A percentile compares a stretch with the other conserved stretches of the same genome.
phyloP scores from a whole-genome alignment of 495 filamentous ascomycete genomes.

The Parathielavia hyrcaniae region DNA sequence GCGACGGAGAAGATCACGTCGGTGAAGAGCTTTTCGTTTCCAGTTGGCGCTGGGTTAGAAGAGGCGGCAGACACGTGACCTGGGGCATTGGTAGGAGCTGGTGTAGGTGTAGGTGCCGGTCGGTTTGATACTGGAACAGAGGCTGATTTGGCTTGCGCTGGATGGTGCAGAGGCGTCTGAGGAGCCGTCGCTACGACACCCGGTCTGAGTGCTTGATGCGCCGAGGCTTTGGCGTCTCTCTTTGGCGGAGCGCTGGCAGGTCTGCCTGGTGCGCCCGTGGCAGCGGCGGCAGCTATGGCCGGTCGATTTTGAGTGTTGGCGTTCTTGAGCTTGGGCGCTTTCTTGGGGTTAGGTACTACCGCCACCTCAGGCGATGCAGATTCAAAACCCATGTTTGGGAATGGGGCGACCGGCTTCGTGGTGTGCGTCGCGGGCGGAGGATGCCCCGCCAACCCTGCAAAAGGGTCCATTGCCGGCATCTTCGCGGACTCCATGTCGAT shows the following conservation, averaged over 20 bases:
- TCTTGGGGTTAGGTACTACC: slow-evolving; percentile 21
- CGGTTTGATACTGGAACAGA: slow-evolving; percentile 13
- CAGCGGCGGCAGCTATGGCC: slow-evolving; percentile 13
- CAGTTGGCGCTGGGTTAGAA: slow-evolving; percentile 14
- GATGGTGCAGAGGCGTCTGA: not conserved
- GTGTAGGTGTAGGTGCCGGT: slow-evolving; percentile 8
- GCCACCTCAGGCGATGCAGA: slow-evolving; percentile 23
- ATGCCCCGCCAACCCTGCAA: slow-evolving; percentile 20
- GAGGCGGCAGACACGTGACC: slow-evolving; percentile 12
- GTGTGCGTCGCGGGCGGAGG: slow-evolving; percentile 27
- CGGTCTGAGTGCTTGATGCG: slow-evolving; percentile 32
- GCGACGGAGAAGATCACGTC: slow-evolving; percentile 44
- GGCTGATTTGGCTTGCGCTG: slow-evolving; percentile 15
- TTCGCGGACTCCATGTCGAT: slow-evolving; percentile 26
- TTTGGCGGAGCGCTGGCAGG: slow-evolving; percentile 22
- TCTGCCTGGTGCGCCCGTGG: slow-evolving; percentile 16
- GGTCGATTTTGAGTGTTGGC: slow-evolving; percentile 22
- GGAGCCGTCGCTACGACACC: slow-evolving; percentile 11
- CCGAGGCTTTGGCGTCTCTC: slow-evolving; percentile 35
- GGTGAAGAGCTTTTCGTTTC: slow-evolving; percentile 33
- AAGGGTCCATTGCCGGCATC: slow-evolving; percentile 8
- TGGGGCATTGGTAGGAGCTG: slow-evolving; percentile 1
- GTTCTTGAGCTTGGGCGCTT: slow-evolving; percentile 17
- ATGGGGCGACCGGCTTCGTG: slow-evolving; percentile 41
- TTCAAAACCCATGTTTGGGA: slow-evolving; percentile 45